Evolutionary conservation across 257 asterid species (phyloP).

Genomic region (Cordia subcordata): DNA sequence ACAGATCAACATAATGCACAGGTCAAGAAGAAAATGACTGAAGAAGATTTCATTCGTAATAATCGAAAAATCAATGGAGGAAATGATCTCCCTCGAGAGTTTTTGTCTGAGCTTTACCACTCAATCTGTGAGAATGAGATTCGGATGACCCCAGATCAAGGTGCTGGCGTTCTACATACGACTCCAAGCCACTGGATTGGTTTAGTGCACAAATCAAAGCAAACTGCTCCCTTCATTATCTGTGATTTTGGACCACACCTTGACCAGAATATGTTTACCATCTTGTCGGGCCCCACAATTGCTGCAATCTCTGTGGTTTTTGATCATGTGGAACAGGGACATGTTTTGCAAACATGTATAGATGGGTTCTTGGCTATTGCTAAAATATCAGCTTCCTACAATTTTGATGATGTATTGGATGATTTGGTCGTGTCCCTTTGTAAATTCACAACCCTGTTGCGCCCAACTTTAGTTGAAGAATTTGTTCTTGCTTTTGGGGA

Average conservation of each 20-base stretch:
- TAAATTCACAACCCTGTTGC: constrained; percentile 68
- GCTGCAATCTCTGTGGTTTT: constrained; percentile 91
- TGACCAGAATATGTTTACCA: constrained; percentile 73
- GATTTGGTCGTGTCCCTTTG: constrained; percentile 89
- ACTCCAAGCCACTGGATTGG: constrained; percentile 90
- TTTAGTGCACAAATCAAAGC: constrained; percentile 64
- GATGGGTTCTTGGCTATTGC: constrained; percentile 85
- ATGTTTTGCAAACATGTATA: constrained; percentile 58
- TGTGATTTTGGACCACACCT: constrained; percentile 57
- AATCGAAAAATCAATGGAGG: constrained; percentile 90
- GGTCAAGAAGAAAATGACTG: constrained; percentile 96
- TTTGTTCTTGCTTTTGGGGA: constrained; percentile 69
- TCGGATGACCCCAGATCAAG: constrained; percentile 74
- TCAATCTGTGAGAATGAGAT: constrained; percentile 86
- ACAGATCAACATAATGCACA: constrained; percentile 91
- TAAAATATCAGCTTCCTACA: constrained; percentile 61
- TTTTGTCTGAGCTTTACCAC: constrained; percentile 72
- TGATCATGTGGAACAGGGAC: constrained; percentile 79
- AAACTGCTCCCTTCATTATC: constrained; percentile 55
- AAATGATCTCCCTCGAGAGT: constrained; percentile 82
- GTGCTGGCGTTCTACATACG: constrained; percentile 39
- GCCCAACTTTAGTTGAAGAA: constrained; percentile 53
- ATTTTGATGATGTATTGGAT: constrained; percentile 63
- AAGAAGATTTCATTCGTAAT: constrained; percentile 88
- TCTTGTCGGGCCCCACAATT: constrained; percentile 74